These are phyloP conservation scores for Eucalyptus curtisii DNA, from an alignment of 345 rosid species.

Conservation along the genomic window DNA sequence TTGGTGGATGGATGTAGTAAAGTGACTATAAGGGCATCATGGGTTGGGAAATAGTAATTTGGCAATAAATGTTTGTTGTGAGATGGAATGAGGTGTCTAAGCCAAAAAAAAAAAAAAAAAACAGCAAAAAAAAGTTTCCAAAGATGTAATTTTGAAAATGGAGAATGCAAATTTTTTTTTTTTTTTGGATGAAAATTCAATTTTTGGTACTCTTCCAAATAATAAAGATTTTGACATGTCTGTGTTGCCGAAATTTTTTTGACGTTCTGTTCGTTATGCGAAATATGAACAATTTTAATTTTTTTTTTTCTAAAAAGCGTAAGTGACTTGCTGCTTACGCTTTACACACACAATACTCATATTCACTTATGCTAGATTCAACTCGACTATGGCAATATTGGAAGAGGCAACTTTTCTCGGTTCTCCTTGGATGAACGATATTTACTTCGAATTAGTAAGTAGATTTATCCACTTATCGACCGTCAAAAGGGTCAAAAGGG, in stretches of 20 bases:
- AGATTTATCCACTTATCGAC: background rate
- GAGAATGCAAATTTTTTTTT: background rate
- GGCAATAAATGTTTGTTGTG: background rate
- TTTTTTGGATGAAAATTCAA: too few relatives aligned
- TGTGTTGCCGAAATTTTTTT: background rate
- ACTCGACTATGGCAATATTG: background rate
- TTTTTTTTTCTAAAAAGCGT: too few relatives aligned
- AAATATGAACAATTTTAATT: too few relatives aligned
- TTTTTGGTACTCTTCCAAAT: background rate
- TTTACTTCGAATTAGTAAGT: background rate
- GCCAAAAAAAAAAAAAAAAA: background rate
- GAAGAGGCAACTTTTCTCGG: background rate
- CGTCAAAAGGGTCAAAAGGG: background rate
- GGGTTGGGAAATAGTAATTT: background rate
- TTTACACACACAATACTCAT: background rate
- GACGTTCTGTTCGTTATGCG: fast-evolving
- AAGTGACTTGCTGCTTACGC: too few relatives aligned
- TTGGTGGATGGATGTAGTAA: background rate
- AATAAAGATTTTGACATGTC: background rate
- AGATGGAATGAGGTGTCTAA: background rate
- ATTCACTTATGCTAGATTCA: background rate
- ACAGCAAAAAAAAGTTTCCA: fast-evolving
- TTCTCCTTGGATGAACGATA: background rate
- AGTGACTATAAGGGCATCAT: background rate
- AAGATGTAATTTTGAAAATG: background rate